Base-by-base conservation (phyloP, 345 rosid species). In the Lagerstroemia speciosa region DNA sequence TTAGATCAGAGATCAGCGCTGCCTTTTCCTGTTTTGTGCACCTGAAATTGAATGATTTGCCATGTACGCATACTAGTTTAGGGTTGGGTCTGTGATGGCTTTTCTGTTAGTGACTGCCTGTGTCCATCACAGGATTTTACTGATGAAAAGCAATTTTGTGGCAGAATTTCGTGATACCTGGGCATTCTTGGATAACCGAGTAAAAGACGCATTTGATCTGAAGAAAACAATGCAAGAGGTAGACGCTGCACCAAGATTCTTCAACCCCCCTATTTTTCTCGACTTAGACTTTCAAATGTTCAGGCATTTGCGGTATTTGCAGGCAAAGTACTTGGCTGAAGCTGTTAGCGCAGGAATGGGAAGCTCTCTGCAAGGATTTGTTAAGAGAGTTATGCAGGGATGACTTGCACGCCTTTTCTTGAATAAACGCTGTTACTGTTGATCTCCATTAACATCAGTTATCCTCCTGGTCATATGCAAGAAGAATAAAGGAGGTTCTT, bases 161-260 rank as follows among this genome's bases (percentile, higher is more conserved):
- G 69, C 78, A 94, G 97, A 83, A 55, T 85, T 89, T 71, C 78
- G 81, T 0, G 95, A 91, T 68, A 87, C 96, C 32, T 89, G 93
- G 99, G 77, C 71, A 40, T 91, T 91, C 83, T 78, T 94, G 86
- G 87, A 87, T 73, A 80, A 80, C 72, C 78, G 95, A 75, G 91
- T 91, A 65, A 89, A 83, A 81, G 99, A 91, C 82, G 93, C 96
- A 33, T 94, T 88, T 73, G 93, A 94, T 82, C 74, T 86, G 55
- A 94, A 83, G 85, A 94, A 94, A 72, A 78, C 89, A 58, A 72
- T 94, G 67, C 93, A 84, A 77, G 99, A 94, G 96, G 99, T 93
- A 83, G 6, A 45, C 14, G 0, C 30, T 46, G n/a, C 0, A 16
- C 58, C 50, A 37, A 12, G n/a, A 37, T 19, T 4, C 41, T 30